phyloP scores from a whole-genome alignment of 495 filamentous ascomycete species.

The Podospora didyma region DNA sequence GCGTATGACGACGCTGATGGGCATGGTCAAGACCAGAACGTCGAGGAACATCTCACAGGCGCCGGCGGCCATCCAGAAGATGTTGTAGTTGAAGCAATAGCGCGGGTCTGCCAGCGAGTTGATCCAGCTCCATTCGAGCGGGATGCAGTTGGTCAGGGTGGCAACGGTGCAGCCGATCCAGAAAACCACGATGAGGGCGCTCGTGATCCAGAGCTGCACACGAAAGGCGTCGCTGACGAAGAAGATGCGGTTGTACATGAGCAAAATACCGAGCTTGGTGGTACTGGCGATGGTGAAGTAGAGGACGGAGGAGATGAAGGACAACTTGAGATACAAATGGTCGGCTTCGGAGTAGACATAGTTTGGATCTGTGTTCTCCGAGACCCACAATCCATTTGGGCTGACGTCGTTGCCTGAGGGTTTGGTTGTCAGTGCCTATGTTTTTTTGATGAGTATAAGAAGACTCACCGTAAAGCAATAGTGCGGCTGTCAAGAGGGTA shows the following conservation, averaged over 20 bases:
- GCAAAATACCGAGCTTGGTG: slow-evolving; percentile 21
- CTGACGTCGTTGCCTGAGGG: slow-evolving; percentile 10
- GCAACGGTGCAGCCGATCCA: slow-evolving; percentile 18
- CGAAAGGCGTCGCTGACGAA: slow-evolving; percentile 12
- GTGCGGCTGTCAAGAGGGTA: slow-evolving; percentile 1
- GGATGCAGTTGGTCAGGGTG: slow-evolving; percentile 15
- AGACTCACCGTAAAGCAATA: slow-evolving; percentile 11
- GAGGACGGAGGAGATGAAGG: slow-evolving; percentile 14
- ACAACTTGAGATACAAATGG: slow-evolving; percentile 38
- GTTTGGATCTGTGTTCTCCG: slow-evolving; percentile 14
- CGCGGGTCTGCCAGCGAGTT: slow-evolving; percentile 8
- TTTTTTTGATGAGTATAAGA: not conserved
- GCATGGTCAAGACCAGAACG: slow-evolving; percentile 28
- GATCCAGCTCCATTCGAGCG: slow-evolving; percentile 13
- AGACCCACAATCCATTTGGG: slow-evolving; percentile 10
- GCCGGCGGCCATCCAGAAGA: slow-evolving; percentile 25
- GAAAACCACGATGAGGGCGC: slow-evolving; percentile 13
- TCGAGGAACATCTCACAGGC: slow-evolving; percentile 29
- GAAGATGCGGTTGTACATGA: slow-evolving; percentile 31
- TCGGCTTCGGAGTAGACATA: slow-evolving; percentile 26
- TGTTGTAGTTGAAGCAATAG: slow-evolving; percentile 19
- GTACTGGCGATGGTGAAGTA: slow-evolving; percentile 19
- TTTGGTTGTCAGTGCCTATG: not conserved
- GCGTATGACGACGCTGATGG: slow-evolving; percentile 22
- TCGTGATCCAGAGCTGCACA: slow-evolving; percentile 12